phyloP scores from a whole-genome alignment of 129 eudicot genomes.

The Centaurea solstitialis region DNA sequence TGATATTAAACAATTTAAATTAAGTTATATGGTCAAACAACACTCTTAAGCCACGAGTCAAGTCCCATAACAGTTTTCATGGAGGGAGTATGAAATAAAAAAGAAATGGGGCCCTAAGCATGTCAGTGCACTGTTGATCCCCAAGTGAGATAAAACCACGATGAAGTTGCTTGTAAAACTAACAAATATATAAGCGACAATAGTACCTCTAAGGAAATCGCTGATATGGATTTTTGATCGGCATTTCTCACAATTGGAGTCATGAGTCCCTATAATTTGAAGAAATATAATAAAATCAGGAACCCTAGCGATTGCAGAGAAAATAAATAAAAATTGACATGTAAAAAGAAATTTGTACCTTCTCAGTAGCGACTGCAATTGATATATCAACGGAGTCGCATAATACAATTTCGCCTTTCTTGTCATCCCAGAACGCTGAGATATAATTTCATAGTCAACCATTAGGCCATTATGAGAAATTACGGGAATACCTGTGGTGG shows the following conservation, averaged over 20 bases:
- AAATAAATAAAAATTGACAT: background rate
- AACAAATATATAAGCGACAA: background rate
- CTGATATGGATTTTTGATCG: slow-evolving; percentile 88
- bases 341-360: slow-evolving; percentile 44
- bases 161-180: background rate
- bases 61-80: background rate
- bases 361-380: slow-evolving; percentile 98
- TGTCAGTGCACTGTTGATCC: background rate
- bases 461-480: slow-evolving; percentile 1
- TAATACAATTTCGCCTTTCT: slow-evolving; percentile 67
- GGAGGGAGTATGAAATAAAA: background rate
- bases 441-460: slow-evolving; percentile 18
- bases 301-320: background rate
- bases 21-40: background rate
- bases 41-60: background rate
- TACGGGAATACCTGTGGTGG: background rate
- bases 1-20: too few relatives aligned
- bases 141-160: background rate
- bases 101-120: background rate
- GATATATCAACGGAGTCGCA: slow-evolving; percentile 91
- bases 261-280: slow-evolving; percentile 76
- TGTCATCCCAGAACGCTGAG: slow-evolving; percentile 86
- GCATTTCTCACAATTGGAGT: slow-evolving; percentile 94
- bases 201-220: slow-evolving; percentile 84
- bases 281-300: background rate